Evolutionary conservation across 495 filamentous ascomycete species (phyloP).

Genomic region (Clohesyomyces aquaticus): DNA sequence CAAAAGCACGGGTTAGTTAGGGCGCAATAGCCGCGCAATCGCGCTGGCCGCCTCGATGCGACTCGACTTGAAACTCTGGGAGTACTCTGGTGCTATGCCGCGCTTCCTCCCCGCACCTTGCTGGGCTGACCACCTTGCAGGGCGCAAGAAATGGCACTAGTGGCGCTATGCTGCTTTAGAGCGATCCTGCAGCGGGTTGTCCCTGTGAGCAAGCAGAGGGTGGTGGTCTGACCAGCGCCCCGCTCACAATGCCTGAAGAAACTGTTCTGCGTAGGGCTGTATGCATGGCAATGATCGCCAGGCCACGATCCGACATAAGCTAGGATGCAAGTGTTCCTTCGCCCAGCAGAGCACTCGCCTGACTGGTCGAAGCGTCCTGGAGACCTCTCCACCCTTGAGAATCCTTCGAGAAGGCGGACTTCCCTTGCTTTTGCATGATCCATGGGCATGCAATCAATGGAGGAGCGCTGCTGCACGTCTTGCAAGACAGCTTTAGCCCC

Average conservation of each 20-base stretch:
- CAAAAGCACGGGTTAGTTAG: not conserved
- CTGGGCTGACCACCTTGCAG: conserved; percentile 17
- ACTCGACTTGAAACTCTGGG: conserved; percentile 9
- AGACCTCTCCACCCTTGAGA: not conserved
- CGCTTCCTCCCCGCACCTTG: not conserved
- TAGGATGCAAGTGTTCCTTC: not conserved
- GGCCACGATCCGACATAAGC: conserved; percentile 7
- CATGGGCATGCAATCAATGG: not conserved
- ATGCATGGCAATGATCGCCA: conserved; percentile 10
- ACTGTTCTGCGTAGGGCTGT: conserved; percentile 17
- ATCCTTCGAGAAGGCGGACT: not conserved
- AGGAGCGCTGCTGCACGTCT: not conserved
- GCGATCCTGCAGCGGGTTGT: not conserved
- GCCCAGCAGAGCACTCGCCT: not conserved
- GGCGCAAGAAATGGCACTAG: not conserved
- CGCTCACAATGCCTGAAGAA: not conserved
- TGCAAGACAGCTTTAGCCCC: not conserved
- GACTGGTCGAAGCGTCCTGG: not conserved
- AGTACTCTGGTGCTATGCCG: not conserved
- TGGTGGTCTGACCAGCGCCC: not conserved
- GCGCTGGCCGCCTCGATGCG: not conserved
- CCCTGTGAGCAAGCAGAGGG: conserved; percentile 2
- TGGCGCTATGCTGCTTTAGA: conserved; percentile 1
- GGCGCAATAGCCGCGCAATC: conserved; percentile 13
- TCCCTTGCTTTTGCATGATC: not conserved